These are phyloP conservation scores for Musa itinerans DNA, from an alignment of 176 grass and related monocot genomes.

Conservation along the genomic window DNA sequence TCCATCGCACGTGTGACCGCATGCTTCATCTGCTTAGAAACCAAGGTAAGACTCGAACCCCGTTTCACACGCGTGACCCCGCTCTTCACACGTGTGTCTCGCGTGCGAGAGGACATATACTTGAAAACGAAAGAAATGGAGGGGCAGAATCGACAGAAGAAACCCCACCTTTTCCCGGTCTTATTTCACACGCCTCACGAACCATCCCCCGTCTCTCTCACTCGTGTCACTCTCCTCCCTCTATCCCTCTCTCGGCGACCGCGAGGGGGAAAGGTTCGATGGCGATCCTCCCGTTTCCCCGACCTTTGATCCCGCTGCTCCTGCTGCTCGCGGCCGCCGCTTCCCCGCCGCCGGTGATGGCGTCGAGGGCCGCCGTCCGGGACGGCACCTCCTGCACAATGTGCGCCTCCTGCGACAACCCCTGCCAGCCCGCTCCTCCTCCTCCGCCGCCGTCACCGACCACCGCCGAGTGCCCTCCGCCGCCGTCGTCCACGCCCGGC, in stretches of 20 bases:
- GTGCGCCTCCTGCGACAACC: slow-evolving; percentile 27
- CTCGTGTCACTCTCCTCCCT: background rate
- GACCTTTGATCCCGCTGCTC: background rate
- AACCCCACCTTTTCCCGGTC: too few relatives aligned
- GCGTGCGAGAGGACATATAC: too few relatives aligned
- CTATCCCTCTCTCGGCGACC: background rate
- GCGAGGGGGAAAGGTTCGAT: background rate
- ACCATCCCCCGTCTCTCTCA: background rate
- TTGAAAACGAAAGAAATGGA: too few relatives aligned
- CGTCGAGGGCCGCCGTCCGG: background rate
- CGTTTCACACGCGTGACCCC: too few relatives aligned
- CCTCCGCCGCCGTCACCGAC: slow-evolving; percentile 11
- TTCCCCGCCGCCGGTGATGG: background rate
- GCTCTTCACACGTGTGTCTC: too few relatives aligned
- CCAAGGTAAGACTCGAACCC: too few relatives aligned
- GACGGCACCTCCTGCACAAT: slow-evolving; percentile 24
- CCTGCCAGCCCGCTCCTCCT: slow-evolving; percentile 7
- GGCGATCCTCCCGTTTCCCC: background rate
- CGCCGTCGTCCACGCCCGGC: background rate
- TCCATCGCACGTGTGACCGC: too few relatives aligned
- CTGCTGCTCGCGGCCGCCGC: background rate
- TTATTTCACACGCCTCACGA: too few relatives aligned
- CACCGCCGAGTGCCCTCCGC: slow-evolving; percentile 5
- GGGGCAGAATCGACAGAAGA: too few relatives aligned
- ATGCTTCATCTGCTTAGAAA: too few relatives aligned